A percentile compares a stretch with the other conserved stretches of the same genome.
Evolutionary conservation across 164 flowering plant genomes (phyloP).

Genomic region (Malania oleifera): DNA sequence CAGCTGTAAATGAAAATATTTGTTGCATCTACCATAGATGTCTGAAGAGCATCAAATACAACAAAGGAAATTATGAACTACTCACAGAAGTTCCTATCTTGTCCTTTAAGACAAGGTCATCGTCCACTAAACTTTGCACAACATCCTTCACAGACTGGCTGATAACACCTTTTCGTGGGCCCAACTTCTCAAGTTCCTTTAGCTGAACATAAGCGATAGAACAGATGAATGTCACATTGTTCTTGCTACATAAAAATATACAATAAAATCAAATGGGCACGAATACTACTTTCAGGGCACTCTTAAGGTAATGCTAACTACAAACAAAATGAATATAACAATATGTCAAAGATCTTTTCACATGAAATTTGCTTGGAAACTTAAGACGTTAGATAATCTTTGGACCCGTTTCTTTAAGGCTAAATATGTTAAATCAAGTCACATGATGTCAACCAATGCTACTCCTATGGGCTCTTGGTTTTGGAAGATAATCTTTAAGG

Average conservation of each 20-base stretch:
- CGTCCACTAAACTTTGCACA: constrained; percentile 91
- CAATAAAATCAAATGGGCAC: background rate
- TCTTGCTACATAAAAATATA: background rate
- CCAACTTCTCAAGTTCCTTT: constrained; percentile 92
- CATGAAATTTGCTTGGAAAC: too few relatives aligned
- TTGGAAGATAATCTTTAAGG: too few relatives aligned
- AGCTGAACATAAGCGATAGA: constrained; percentile 52
- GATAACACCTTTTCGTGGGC: constrained; percentile 93
- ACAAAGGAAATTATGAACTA: background rate
- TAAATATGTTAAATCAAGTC: too few relatives aligned
- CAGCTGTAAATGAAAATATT: too few relatives aligned
- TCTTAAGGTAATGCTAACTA: too few relatives aligned
- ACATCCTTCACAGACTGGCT: constrained; percentile 97
- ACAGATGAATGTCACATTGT: background rate
- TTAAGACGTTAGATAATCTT: too few relatives aligned
- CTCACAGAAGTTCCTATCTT: constrained; percentile 96
- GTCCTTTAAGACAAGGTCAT: constrained; percentile 93
- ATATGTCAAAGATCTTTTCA: too few relatives aligned
- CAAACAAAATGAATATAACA: too few relatives aligned
- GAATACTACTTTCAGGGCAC: background rate
- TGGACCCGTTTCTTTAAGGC: too few relatives aligned
- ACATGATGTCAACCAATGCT: too few relatives aligned
- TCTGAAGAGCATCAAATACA: background rate
- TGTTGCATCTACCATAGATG: background rate
- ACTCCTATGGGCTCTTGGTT: too few relatives aligned